Base-by-base conservation (phyloP, 2,329 filamentous ascomycete species). In the Septoria petroselini region DNA sequence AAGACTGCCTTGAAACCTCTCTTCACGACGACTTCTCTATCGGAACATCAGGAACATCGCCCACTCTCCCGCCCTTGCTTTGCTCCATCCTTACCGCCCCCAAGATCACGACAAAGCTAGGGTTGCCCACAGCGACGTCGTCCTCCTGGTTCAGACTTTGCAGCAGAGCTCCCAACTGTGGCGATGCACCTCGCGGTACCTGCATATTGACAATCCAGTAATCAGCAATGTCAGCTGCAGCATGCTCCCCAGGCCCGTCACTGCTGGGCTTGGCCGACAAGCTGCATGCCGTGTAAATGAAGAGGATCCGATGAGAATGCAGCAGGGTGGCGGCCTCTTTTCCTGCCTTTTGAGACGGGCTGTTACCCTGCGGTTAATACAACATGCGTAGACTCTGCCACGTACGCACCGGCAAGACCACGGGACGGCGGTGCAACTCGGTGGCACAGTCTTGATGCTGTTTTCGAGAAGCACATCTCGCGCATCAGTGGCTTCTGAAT, bases 151-250 rank as follows among this genome's bases (percentile, higher is more conserved):
- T n/a, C n/a, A n/a, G n/a, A n/a, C n/a, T n/a, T n/a, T n/a, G n/a
- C n/a, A n/a, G n/a, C n/a, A n/a, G n/a, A n/a, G n/a, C n/a, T n/a
- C n/a, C n/a, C n/a, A n/a, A n/a, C n/a, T n/a, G n/a, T n/a, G n/a
- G 19, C 21, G 41, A 34, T 43, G n/a, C n/a, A n/a, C n/a, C n/a
- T n/a, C n/a, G n/a, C n/a, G 41, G 41, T 43, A 17, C 41, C 41
- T 43, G 41, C 18, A 43, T 43, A n/a, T n/a, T n/a, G n/a, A n/a
- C n/a, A n/a, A n/a, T 41, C 41, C 18, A 33, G 12, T 33, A 4
- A 33, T 15, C 15, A 29, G 41, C 41, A 1, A 23, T 19, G 41
- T 27, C 14, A 17, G n/a, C 29, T 12, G 18, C 41, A 33, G 29
- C 15, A 43, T 33, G 11, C 25, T 41, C 39, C 15, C 21, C 30